These are phyloP conservation scores for Hortaea werneckii DNA, from an alignment of 2,329 filamentous ascomycete species.

Conservation along the genomic window DNA sequence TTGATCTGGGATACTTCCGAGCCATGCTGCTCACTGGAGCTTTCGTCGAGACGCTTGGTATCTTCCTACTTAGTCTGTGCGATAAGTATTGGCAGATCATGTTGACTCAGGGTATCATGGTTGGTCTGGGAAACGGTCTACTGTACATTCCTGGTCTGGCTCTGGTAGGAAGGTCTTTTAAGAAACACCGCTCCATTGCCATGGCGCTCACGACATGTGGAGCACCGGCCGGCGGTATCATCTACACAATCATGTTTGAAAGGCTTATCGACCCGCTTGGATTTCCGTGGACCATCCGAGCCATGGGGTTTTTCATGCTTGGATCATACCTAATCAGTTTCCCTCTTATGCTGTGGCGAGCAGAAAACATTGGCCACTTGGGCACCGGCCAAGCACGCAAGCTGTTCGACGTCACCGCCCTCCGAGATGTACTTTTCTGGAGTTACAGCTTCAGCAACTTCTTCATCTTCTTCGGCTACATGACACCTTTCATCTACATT, in stretches of 20 bases:
- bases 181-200: slow-evolving; percentile 47
- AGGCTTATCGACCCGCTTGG: slow-evolving; percentile 48
- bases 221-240: slow-evolving; percentile 50
- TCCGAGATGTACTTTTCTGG: slow-evolving; percentile 31
- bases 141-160: slow-evolving; percentile 29
- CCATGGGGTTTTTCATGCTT: slow-evolving; percentile 50
- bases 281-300: slow-evolving; percentile 53
- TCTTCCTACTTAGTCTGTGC: slow-evolving; percentile 29
- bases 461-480: slow-evolving; percentile 24
- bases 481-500: slow-evolving; percentile 35
- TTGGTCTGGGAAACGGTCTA: slow-evolving; percentile 25
- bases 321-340: slow-evolving; percentile 30
- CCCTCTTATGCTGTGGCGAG: slow-evolving; percentile 25
- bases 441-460: slow-evolving; percentile 25
- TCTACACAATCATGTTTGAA: slow-evolving; percentile 43
- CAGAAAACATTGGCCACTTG: slow-evolving; percentile 21
- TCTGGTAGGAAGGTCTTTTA: slow-evolving; percentile 43
- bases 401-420: slow-evolving; percentile 30
- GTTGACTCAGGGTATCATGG: slow-evolving; percentile 36
- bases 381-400: slow-evolving; percentile 16
- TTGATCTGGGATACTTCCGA: slow-evolving; percentile 35
- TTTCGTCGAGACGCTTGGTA: slow-evolving; percentile 19
- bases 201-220: slow-evolving; percentile 52
- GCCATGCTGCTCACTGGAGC: slow-evolving; percentile 24
- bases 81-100: slow-evolving; percentile 36